These are phyloP conservation scores for Herpetomonas muscarum DNA, from an alignment of 208 protist species.

Conservation along the genomic window DNA sequence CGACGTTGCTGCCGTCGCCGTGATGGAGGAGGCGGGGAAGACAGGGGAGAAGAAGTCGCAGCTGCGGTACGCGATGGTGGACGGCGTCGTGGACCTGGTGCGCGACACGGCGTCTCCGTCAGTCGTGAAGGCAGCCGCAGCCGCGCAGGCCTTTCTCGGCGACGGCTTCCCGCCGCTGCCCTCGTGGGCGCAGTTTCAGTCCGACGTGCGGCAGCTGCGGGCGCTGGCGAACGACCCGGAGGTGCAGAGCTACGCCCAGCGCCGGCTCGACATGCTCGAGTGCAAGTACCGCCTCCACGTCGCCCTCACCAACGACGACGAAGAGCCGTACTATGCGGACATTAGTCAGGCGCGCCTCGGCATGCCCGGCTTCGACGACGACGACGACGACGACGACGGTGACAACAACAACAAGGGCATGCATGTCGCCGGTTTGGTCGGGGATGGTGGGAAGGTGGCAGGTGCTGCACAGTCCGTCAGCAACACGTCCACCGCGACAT, in stretches of 20 bases:
- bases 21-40: neutral
- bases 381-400: neutral
- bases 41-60: neutral
- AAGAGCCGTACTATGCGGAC: conserved; percentile 29
- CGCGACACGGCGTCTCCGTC: conserved; percentile 10
- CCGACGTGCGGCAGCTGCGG: conserved; percentile 46
- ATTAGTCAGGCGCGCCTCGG: too few relatives aligned
- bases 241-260: conserved; percentile 67
- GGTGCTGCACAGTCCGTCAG: too few relatives aligned
- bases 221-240: conserved; percentile 28
- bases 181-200: conserved; percentile 59
- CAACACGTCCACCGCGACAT: neutral
- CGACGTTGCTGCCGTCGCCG: neutral
- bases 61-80: conserved; percentile 7
- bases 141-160: neutral
- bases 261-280: conserved; percentile 77
- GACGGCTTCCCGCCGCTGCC: conserved; percentile 34
- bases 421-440: too few relatives aligned
- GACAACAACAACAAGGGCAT: neutral
- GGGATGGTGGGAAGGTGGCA: too few relatives aligned
- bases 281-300: conserved; percentile 79
- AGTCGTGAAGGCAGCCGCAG: neutral
- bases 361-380: too few relatives aligned
- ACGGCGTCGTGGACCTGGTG: conserved; percentile 34
- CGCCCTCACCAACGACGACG: conserved; percentile 74